Evolutionary conservation across 2,329 filamentous ascomycete genomes (phyloP), one percentile per base, ranked within the genome.

Genomic region (Teratosphaeria pseudoeucalypti): DNA sequence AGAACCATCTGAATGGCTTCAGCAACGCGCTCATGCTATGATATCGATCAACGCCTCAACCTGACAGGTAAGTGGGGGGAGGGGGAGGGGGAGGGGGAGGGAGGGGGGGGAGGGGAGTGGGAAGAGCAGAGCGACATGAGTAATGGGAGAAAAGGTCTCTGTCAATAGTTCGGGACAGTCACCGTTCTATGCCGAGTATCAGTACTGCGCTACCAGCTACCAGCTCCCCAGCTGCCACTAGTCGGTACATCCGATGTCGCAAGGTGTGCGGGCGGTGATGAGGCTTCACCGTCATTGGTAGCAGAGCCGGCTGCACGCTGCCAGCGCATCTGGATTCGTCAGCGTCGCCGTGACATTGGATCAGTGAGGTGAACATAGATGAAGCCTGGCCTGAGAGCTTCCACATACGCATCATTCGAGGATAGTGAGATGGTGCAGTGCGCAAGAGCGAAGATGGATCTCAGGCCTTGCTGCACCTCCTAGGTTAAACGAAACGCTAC

Each of bases 1-100:
- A 70, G 63, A 72, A 70, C 69, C 70, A 72, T 3, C 11, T 34
- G 43, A 62, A 60, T 1, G 61, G 61, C 27, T 34, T 29, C 19
- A 55, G 12, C 12, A 61, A n/a, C 16, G 37, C 52, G n/a, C 10
- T 26, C 37, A 57, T 57, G 53, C 43, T 49, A 49, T 14, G 7
- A n/a, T 4, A n/a, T 47, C 43, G 16, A n/a, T 47, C 43, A 49
- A 49, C 19, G 19, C n/a, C 9, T 16, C 43, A 23, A n/a, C 19
- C 23, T 49, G 43, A 19, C n/a, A 11, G 16, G 19, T 6, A 19
- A 7, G 43, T 49, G 19, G n/a, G 23, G 23, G 19, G 23, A n/a
- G 43, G n/a, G 23, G 23, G 23, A 23, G 23, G 23, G 23, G 23
- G 23, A 23, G 23, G 23, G 23, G 23, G 23, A 23, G 23, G 23